Conservation (phyloP, 139 green algal species). For the Zygnema cylindricum region DNA sequence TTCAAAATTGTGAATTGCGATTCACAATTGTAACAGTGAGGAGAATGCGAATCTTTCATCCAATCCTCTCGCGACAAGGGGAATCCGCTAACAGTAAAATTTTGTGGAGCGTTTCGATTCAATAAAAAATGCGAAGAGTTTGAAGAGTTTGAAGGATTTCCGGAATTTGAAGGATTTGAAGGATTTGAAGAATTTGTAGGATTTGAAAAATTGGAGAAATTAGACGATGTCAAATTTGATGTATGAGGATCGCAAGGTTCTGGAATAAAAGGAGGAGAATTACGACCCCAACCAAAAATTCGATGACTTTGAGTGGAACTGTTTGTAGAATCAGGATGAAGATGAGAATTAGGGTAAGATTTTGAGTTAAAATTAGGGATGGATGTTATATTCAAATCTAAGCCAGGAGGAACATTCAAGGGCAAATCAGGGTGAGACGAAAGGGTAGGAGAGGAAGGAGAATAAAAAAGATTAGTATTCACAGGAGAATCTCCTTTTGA, state of each 20-base stretch:
- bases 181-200: neutral
- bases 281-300: neutral
- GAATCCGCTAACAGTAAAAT: neutral
- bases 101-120: neutral
- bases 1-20: conserved; percentile 58
- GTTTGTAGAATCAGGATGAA: neutral
- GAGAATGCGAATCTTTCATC: conserved; percentile 35
- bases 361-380: neutral
- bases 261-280: neutral
- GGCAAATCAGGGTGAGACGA: neutral
- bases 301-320: neutral
- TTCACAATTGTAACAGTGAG: conserved; percentile 43
- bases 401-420: neutral
- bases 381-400: too few relatives aligned
- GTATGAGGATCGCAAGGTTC: neutral
- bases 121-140: neutral
- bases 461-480: neutral
- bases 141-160: neutral
- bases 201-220: neutral
- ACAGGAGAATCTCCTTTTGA: neutral
- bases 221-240: too few relatives aligned
- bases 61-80: conserved; percentile 37
- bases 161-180: neutral
- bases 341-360: neutral
- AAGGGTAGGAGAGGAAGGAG: neutral